These are phyloP conservation scores for Hyaloperonospora arabidopsidis DNA, from an alignment of 352 stramenopile genomes.

Conservation along the genomic window DNA sequence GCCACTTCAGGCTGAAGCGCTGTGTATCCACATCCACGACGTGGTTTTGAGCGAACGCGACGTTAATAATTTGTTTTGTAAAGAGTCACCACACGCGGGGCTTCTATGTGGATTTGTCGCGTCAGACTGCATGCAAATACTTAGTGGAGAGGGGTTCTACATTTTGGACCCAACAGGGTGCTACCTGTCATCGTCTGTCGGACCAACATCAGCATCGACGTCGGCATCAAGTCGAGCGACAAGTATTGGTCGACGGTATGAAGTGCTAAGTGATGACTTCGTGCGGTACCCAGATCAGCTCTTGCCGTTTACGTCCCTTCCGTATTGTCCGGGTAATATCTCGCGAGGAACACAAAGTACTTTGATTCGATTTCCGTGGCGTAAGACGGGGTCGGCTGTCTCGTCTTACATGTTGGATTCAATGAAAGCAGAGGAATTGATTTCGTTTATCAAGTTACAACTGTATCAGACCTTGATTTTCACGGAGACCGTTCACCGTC, in stretches of 20 bases:
- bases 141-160: conserved; percentile 68
- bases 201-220: conserved; percentile 3
- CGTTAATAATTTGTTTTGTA: conserved; percentile 43
- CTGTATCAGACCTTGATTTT: conserved; percentile 60
- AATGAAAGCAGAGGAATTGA: conserved; percentile 26
- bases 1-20: conserved; percentile 53
- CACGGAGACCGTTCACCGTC: conserved; percentile 49
- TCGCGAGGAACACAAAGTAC: conserved; percentile 42
- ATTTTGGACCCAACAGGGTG: conserved; percentile 60
- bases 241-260: conserved; percentile 45
- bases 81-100: conserved; percentile 42
- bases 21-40: conserved; percentile 65
- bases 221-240: conserved; percentile 7
- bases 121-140: conserved; percentile 73
- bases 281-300: conserved; percentile 64
- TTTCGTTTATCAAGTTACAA: conserved; percentile 37
- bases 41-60: conserved; percentile 44
- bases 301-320: conserved; percentile 59
- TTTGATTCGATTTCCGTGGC: conserved; percentile 63
- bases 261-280: conserved; percentile 55
- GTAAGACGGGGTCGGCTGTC: conserved; percentile 35
- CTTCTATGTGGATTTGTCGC: conserved; percentile 55
- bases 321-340: conserved; percentile 52
- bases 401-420: conserved; percentile 32
- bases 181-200: conserved; percentile 30